These are phyloP conservation scores for Chaetothyriales sp. DNA, from an alignment of 2,329 filamentous ascomycete genomes.

Conservation along the genomic window DNA sequence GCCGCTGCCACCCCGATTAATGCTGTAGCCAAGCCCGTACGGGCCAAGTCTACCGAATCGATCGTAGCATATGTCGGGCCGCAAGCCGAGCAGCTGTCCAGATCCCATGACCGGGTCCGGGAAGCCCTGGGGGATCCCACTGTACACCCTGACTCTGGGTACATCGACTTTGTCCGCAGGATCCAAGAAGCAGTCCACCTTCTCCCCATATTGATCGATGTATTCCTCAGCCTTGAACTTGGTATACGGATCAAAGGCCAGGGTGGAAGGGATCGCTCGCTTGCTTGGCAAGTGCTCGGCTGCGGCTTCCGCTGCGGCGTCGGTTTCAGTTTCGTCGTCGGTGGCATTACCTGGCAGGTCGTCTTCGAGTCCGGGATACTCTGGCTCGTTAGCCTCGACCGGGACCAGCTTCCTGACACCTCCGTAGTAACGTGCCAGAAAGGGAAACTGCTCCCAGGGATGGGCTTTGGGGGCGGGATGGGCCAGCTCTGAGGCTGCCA, in stretches of 20 bases:
- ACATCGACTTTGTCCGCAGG: constrained; percentile 46
- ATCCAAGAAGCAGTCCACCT: constrained; percentile 68
- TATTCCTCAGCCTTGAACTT: constrained; percentile 46
- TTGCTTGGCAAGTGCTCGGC: constrained; percentile 21
- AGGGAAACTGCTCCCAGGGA: constrained; percentile 74
- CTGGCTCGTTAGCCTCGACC: constrained; percentile 52
- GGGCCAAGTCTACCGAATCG: constrained; percentile 75
- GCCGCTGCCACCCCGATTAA: constrained; percentile 62
- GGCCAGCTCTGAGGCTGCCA: constrained; percentile 23
- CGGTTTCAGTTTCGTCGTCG: constrained; percentile 4
- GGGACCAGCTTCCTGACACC: constrained; percentile 60
- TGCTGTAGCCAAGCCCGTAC: constrained; percentile 78
- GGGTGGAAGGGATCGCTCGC: constrained; percentile 25
- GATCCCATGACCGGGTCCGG: constrained; percentile 77
- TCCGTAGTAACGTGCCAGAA: constrained; percentile 78
- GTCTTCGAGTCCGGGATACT: constrained; percentile 55
- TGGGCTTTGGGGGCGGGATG: constrained; percentile 33
- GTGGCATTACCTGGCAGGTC: constrained; percentile 30
- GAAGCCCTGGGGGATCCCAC: constrained; percentile 68
- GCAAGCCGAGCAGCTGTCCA: constrained; percentile 61
- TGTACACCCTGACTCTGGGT: constrained; percentile 56
- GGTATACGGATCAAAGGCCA: constrained; percentile 53
- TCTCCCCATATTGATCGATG: constrained; percentile 39
- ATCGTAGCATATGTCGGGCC: constrained; percentile 84
- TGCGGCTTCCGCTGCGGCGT: too few species aligned